These are phyloP conservation scores for Pyracantha coccinea DNA, from an alignment of 331 rosid species.

Conservation along the genomic window DNA sequence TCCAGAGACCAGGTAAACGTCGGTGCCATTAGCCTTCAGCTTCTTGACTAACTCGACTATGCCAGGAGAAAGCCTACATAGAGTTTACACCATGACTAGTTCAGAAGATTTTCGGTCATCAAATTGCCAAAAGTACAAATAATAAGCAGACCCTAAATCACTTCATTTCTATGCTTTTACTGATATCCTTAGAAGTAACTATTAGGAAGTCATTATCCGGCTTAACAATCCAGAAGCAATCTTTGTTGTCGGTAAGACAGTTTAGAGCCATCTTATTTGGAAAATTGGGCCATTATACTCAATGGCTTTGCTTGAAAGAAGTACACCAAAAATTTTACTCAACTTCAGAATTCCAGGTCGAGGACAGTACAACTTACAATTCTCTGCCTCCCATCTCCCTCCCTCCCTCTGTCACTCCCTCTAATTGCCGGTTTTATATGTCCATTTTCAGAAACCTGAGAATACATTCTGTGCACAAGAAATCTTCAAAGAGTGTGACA, in stretches of 20 bases:
- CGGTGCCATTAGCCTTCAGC: constrained; percentile 47
- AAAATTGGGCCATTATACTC: background rate
- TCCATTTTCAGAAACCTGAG: too few species aligned
- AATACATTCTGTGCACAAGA: too few species aligned
- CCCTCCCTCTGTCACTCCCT: too few species aligned
- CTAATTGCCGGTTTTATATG: too few species aligned
- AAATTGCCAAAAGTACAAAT: background rate
- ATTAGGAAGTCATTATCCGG: background rate
- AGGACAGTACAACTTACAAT: background rate
- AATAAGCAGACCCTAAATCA: background rate
- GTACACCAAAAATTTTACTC: background rate
- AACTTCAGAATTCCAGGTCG: background rate
- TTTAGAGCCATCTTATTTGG: too few species aligned
- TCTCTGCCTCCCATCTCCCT: too few species aligned
- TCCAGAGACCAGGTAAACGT: constrained; percentile 77
- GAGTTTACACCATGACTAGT: background rate
- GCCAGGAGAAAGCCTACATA: constrained; percentile 79
- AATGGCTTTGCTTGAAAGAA: background rate
- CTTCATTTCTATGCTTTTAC: background rate
- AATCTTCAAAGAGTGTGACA: too few species aligned
- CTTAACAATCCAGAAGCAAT: background rate
- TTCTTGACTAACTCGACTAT: constrained; percentile 60
- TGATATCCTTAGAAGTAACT: background rate
- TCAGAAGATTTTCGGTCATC: background rate
- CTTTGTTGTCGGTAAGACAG: too few species aligned